Evolutionary conservation across 2,329 filamentous ascomycete genomes (phyloP).

Genomic region (Periconia digitata): DNA sequence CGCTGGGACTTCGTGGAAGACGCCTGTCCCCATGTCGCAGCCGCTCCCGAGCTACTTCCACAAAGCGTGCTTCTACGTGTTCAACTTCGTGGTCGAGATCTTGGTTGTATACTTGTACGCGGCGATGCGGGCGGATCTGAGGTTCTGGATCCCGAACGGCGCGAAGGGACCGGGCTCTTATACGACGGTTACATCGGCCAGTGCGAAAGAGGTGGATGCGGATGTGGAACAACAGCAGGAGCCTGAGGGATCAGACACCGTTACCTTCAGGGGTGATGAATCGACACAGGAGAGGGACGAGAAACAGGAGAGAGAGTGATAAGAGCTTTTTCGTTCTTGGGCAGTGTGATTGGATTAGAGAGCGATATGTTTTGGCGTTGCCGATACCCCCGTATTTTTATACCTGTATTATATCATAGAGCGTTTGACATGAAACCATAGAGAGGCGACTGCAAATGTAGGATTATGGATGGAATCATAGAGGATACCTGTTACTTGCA

Average conservation of each 20-base stretch:
- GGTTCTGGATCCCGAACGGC: constrained; percentile 75
- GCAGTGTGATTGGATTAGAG: no score
- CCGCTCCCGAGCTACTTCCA: constrained; percentile 69
- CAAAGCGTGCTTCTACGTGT: constrained; percentile 75
- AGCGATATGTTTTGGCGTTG: no score
- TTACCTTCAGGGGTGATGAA: no score
- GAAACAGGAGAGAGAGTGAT: no score
- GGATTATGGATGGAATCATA: no score
- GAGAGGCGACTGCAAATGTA: no score
- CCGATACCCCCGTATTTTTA: no score
- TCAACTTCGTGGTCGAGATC: constrained; percentile 76
- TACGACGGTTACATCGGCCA: constrained; percentile 1
- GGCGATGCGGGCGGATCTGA: constrained; percentile 68
- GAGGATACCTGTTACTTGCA: no score
- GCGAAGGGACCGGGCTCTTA: constrained; percentile 52
- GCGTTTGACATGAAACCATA: no score
- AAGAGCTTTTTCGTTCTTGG: no score
- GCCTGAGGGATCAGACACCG: not conserved
- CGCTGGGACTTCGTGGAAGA: constrained; percentile 59
- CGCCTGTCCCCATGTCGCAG: constrained; percentile 48
- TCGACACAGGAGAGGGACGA: no score
- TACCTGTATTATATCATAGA: no score
- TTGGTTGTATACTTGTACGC: constrained; percentile 69
- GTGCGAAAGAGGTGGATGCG: not conserved
- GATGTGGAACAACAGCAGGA: not conserved